phyloP scores from a whole-genome alignment of 371 early-diverging fungal species.

The Blyttiomyces sp. region DNA sequence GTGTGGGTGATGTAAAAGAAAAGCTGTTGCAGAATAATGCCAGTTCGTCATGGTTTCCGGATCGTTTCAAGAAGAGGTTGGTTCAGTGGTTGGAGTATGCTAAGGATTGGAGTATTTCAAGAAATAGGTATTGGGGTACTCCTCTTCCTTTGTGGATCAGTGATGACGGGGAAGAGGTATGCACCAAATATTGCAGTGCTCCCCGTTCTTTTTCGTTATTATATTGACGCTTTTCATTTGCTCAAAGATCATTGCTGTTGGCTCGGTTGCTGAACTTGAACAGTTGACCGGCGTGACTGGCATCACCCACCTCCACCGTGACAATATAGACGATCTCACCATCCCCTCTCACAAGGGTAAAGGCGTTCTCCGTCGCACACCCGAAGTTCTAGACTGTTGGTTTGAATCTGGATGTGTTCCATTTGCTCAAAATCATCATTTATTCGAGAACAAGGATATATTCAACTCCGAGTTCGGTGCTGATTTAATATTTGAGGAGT shows the following conservation, averaged over 20 bases:
- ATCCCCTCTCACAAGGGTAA: slow-evolving; percentile 93
- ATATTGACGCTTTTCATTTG: slow-evolving; percentile 16
- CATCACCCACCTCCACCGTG: slow-evolving; percentile 97
- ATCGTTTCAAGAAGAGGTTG: slow-evolving; percentile 95
- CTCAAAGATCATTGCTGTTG: slow-evolving; percentile 77
- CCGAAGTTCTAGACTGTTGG: slow-evolving; percentile 99
- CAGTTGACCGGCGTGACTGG: slow-evolving; percentile 80
- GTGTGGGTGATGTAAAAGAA: slow-evolving; percentile 82
- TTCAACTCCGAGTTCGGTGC: slow-evolving; percentile 95
- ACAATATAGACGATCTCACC: slow-evolving; percentile 96
- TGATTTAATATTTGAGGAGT: slow-evolving; percentile 99
- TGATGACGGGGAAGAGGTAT: slow-evolving; percentile 80
- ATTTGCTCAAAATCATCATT: slow-evolving; percentile 99
- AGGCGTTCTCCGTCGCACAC: slow-evolving; percentile 87
- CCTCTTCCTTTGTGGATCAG: slow-evolving; percentile 98
- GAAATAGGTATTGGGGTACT: too few species aligned
- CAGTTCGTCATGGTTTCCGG: slow-evolving; percentile 90
- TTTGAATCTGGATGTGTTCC: slow-evolving; percentile 91
- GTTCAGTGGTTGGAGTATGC: slow-evolving; percentile 98
- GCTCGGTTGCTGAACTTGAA: slow-evolving; percentile 93
- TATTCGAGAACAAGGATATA: slow-evolving; percentile 91
- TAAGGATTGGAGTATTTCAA: too few species aligned
- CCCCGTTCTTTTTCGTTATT: background rate
- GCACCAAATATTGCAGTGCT: background rate
- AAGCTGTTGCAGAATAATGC: slow-evolving; percentile 86